phyloP scores from a whole-genome alignment of 371 early-diverging fungal species.

The Mortierella sp. region DNA sequence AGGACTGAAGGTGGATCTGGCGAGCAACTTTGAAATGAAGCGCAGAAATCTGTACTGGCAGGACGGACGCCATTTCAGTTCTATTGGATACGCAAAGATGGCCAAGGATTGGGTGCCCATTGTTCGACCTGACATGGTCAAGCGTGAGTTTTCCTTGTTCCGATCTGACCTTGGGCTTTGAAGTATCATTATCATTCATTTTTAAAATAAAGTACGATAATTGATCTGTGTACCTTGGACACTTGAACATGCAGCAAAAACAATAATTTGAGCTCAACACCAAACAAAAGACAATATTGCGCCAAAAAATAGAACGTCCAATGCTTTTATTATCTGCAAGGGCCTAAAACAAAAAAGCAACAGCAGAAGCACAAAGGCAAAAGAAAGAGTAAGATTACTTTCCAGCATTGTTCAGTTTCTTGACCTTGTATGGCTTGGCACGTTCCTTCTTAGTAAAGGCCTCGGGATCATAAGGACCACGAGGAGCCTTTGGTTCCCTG shows the following conservation, averaged over 20 bases:
- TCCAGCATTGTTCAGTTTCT: slow-evolving; percentile 54
- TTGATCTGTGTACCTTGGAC: too few relatives aligned
- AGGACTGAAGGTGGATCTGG: slow-evolving; percentile 46
- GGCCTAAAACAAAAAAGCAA: not conserved
- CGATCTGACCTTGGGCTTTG: slow-evolving; percentile 43
- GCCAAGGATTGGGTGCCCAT: slow-evolving; percentile 55
- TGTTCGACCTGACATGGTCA: slow-evolving; percentile 51
- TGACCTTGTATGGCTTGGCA: slow-evolving; percentile 56
- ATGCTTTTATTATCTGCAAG: not conserved
- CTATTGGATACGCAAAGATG: slow-evolving; percentile 48
- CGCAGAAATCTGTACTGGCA: slow-evolving; percentile 54
- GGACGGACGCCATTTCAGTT: slow-evolving; percentile 54
- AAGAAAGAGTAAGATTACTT: slow-evolving; percentile 17
- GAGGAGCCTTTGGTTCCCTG: slow-evolving; percentile 47
- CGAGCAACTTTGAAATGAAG: slow-evolving; percentile 51
- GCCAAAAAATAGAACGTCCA: not conserved
- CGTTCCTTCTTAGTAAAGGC: slow-evolving; percentile 39
- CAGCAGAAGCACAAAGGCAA: not conserved
- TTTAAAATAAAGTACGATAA: not conserved
- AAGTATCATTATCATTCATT: not conserved
- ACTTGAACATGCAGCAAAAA: too few relatives aligned
- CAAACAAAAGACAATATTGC: not conserved
- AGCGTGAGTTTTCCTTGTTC: slow-evolving; percentile 51
- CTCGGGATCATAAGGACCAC: slow-evolving; percentile 49
- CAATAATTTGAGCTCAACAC: not conserved